These are phyloP conservation scores for Schizophyllum commune DNA, from an alignment of 1,284 basidiomycete species.

Conservation along the genomic window DNA sequence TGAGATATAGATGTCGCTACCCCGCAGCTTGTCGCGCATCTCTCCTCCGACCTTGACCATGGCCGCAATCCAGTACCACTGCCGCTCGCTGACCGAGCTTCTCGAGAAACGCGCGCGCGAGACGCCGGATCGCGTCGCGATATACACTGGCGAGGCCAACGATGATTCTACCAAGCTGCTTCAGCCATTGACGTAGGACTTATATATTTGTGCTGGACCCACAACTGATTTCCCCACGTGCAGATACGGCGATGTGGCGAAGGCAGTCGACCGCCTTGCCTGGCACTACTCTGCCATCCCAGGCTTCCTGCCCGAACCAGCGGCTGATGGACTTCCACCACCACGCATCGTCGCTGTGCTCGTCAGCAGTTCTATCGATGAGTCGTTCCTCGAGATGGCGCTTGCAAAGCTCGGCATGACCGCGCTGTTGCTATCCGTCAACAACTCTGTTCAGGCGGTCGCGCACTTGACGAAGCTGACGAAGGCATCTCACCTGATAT, in stretches of 20 bases:
- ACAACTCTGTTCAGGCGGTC: constrained; percentile 50
- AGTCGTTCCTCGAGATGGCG: constrained; percentile 37
- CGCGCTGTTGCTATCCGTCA: constrained; percentile 41
- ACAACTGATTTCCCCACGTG: not conserved
- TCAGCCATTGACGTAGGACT: constrained; percentile 13
- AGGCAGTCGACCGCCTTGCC: constrained; percentile 34
- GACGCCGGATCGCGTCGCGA: constrained; percentile 15
- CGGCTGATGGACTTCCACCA: constrained; percentile 18
- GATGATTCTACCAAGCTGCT: constrained; percentile 12
- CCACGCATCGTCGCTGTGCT: constrained; percentile 31
- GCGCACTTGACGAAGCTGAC: constrained; percentile 48
- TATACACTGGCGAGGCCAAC: constrained; percentile 17
- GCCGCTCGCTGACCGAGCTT: constrained; percentile 5
- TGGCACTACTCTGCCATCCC: constrained; percentile 24
- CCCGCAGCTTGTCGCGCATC: not conserved
- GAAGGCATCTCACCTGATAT: constrained; percentile 36
- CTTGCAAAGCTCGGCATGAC: constrained; percentile 36
- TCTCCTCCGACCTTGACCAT: not conserved
- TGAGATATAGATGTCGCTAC: not conserved
- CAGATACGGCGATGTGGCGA: constrained; percentile 25
- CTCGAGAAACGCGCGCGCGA: constrained; percentile 15
- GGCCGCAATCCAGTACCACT: not conserved
- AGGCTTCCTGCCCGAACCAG: constrained; percentile 9
- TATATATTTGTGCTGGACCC: not conserved
- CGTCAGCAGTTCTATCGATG: constrained; percentile 25